Conservation (phyloP, 2,329 filamentous ascomycete species). For the Aureobasidium sp. region DNA sequence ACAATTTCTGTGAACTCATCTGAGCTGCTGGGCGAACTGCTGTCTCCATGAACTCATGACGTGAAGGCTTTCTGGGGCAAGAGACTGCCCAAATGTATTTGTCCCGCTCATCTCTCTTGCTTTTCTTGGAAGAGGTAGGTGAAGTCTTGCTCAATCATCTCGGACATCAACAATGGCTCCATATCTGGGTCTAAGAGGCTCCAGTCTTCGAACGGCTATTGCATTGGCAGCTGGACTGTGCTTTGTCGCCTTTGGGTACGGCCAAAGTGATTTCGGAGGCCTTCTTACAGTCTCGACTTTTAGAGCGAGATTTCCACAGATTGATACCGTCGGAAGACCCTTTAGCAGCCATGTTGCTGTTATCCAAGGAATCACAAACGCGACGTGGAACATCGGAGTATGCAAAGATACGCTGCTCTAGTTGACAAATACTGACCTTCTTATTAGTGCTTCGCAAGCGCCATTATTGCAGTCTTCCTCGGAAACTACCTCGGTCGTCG, state of each 20-base stretch:
- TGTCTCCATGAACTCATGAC: constrained; percentile 7
- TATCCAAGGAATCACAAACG: constrained; percentile 38
- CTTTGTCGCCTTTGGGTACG: constrained; percentile 49
- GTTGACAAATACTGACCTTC: not conserved
- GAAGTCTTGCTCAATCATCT: constrained; percentile 1
- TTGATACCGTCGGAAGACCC: constrained; percentile 33
- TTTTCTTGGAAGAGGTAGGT: constrained; percentile 3
- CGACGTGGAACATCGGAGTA: constrained; percentile 33
- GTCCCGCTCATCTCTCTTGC: not conserved
- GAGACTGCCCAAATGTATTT: not conserved
- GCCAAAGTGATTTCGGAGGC: constrained; percentile 45
- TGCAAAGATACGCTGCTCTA: not conserved
- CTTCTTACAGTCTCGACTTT: constrained; percentile 64
- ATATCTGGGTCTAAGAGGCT: constrained; percentile 20
- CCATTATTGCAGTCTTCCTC: constrained; percentile 37
- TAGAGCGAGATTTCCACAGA: constrained; percentile 37
- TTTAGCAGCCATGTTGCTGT: constrained; percentile 32
- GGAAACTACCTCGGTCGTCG: constrained; percentile 54
- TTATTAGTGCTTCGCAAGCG: constrained; percentile 35
- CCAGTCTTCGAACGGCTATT: constrained; percentile 19
- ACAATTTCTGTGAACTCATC: constrained; percentile 6
- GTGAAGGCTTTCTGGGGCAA: constrained; percentile 5
- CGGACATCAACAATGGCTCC: constrained; percentile 14
- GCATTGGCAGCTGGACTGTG: constrained; percentile 20
- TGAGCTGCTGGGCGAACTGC: not conserved